Evolutionary conservation across 1,284 basidiomycete species (phyloP).

Genomic region (Rhodotorula sp.): DNA sequence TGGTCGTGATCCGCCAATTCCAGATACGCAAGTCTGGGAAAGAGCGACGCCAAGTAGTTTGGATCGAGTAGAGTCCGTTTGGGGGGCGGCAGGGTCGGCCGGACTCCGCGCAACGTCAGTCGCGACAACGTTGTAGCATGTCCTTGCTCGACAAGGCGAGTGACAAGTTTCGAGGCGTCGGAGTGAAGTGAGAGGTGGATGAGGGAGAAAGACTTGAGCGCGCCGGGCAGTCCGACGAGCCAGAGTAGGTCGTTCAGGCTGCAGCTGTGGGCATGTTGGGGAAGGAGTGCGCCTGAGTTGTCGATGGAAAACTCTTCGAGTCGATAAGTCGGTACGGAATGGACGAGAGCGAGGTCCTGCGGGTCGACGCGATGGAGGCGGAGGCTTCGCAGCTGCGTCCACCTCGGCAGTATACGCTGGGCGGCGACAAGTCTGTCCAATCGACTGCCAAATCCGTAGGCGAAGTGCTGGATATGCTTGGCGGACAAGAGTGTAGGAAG

Average conservation of each 20-base stretch:
- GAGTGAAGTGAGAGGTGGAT: background rate
- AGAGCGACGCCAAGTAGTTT: no score
- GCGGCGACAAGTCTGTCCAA: background rate
- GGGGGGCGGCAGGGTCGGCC: background rate
- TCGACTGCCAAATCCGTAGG: slow-evolving; percentile 5
- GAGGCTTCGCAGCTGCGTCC: no score
- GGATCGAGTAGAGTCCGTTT: no score
- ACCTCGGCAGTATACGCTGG: background rate
- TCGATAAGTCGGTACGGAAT: slow-evolving; percentile 1
- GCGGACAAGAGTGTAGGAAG: slow-evolving; percentile 4
- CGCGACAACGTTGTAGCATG: background rate
- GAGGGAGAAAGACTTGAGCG: background rate
- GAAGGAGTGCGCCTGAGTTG: background rate
- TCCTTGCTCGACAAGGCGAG: background rate
- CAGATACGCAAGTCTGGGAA: no score
- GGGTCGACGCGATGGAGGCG: background rate
- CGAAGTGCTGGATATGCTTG: background rate
- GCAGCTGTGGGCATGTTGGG: background rate
- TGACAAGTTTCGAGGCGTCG: background rate
- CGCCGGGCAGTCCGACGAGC: slow-evolving; percentile 1
- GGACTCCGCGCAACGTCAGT: slow-evolving; percentile 1
- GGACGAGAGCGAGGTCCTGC: background rate
- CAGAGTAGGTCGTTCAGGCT: background rate
- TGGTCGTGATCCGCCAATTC: no score
- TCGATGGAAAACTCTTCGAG: slow-evolving; percentile 2